Conservation (phyloP, 257 asterid species). For the Ilex aquifolium region DNA sequence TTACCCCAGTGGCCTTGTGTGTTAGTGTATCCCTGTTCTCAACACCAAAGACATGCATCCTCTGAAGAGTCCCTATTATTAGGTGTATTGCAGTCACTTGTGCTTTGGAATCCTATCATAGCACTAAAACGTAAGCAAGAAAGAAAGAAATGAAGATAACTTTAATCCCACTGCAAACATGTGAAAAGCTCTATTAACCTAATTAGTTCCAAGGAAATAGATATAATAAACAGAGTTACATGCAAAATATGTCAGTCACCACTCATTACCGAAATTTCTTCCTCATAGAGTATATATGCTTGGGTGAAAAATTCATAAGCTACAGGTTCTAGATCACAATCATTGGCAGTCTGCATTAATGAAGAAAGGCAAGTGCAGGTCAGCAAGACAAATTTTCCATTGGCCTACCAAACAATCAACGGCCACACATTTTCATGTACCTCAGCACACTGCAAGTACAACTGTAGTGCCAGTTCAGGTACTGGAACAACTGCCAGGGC, state of each 20-base stretch:
- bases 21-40: slow-evolving; percentile 97
- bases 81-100: slow-evolving; percentile 90
- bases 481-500: slow-evolving; percentile 74
- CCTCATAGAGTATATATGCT: slow-evolving; percentile 95
- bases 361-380: slow-evolving; percentile 21
- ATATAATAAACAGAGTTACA: slow-evolving; percentile 10
- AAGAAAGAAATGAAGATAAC: slow-evolving; percentile 1
- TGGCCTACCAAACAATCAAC: slow-evolving; percentile 12
- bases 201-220: slow-evolving; percentile 9
- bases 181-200: neutral
- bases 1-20: slow-evolving; percentile 99
- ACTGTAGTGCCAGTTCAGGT: slow-evolving; percentile 77
- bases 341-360: slow-evolving; percentile 84
- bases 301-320: slow-evolving; percentile 98
- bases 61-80: slow-evolving; percentile 93
- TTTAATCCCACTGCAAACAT: neutral
- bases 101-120: slow-evolving; percentile 81
- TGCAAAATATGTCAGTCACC: neutral
- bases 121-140: slow-evolving; percentile 13
- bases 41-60: slow-evolving; percentile 91
- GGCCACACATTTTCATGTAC: slow-evolving; percentile 27
- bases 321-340: slow-evolving; percentile 91
- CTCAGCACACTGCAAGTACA: slow-evolving; percentile 98
- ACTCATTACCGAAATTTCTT: slow-evolving; percentile 77
- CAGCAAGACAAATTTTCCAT: slow-evolving; percentile 13